phyloP scores from a whole-genome alignment of 177 flowering plant genomes.

The Tripterygium wilfordii region DNA sequence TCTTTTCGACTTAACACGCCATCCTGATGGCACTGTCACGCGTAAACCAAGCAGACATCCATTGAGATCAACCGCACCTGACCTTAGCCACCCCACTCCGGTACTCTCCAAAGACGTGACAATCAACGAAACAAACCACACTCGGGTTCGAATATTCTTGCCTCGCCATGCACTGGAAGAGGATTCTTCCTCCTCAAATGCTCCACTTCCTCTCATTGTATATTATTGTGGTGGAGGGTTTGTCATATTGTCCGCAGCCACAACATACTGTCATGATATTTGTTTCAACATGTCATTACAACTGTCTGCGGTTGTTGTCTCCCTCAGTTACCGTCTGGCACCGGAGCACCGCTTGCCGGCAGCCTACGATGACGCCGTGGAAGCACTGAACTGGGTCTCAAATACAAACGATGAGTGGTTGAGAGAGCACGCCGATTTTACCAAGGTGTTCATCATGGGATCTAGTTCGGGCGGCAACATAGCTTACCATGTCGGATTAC shows the following conservation, averaged over 20 bases:
- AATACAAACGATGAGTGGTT: constrained; percentile 6
- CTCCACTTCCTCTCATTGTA: constrained; percentile 17
- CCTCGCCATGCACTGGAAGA: constrained; percentile 21
- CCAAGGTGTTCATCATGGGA: constrained; percentile 22
- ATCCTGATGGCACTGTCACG: too few relatives aligned
- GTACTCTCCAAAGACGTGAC: too few relatives aligned
- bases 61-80: too few relatives aligned
- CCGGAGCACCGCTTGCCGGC: constrained; percentile 34
- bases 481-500: too few relatives aligned
- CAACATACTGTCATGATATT: constrained; percentile 7
- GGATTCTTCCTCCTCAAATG: too few relatives aligned
- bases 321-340: constrained; percentile 23
- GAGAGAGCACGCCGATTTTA: constrained; percentile 23
- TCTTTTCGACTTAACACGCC: too few relatives aligned
- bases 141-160: constrained; percentile 32
- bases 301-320: constrained; percentile 14
- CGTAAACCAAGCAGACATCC: too few relatives aligned
- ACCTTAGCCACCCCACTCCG: too few relatives aligned
- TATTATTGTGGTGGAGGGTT: constrained; percentile 25
- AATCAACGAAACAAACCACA: too few relatives aligned
- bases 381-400: constrained; percentile 18
- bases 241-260: constrained; percentile 6
- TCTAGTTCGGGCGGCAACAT: constrained; percentile 23
- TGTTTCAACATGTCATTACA: constrained; percentile 6
- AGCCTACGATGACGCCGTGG: constrained; percentile 25